A percentile compares a stretch with the other conserved stretches of the same genome.
These are phyloP conservation scores for Lactarius indigo DNA, from an alignment of 768 basidiomycete species.

Conservation along the genomic window DNA sequence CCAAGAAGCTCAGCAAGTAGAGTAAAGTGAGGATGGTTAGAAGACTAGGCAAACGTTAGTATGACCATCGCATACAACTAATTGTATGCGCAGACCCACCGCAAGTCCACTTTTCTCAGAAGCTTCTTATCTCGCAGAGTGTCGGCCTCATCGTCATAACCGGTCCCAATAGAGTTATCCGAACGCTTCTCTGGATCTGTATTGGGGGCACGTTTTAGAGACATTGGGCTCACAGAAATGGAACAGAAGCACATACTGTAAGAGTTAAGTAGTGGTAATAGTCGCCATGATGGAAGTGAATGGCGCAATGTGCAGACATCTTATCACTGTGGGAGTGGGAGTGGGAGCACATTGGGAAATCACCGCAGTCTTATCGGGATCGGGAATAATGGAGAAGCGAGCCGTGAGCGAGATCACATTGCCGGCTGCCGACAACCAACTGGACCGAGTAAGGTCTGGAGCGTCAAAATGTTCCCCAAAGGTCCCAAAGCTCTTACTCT, in stretches of 20 bases:
- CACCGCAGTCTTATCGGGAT: too few species aligned
- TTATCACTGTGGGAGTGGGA: neutral
- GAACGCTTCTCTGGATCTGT: neutral
- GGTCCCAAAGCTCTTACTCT: slow-evolving; percentile 37
- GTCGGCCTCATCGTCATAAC: slow-evolving; percentile 2
- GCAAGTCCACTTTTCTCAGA: slow-evolving; percentile 20
- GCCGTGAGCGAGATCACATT: neutral
- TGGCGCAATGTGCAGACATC: neutral
- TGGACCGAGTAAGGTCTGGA: neutral
- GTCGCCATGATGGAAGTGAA: neutral
- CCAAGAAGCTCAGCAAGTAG: slow-evolving; percentile 42
- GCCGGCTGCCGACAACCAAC: neutral
- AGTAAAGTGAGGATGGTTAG: slow-evolving; percentile 41
- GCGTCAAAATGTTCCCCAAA: slow-evolving; percentile 3
- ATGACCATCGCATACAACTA: neutral
- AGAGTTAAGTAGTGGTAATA: neutral
- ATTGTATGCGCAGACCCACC: slow-evolving; percentile 2
- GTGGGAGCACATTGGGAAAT: too few species aligned
- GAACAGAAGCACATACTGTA: neutral
- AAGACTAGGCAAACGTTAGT: slow-evolving; percentile 28
- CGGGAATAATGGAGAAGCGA: too few species aligned
- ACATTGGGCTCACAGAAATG: neutral
- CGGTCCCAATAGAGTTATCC: neutral
- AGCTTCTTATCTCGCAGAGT: slow-evolving; percentile 10
- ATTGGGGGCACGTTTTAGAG: neutral